Base-by-base conservation (phyloP, 2,329 filamentous ascomycete species). In the Calonectria montana region DNA sequence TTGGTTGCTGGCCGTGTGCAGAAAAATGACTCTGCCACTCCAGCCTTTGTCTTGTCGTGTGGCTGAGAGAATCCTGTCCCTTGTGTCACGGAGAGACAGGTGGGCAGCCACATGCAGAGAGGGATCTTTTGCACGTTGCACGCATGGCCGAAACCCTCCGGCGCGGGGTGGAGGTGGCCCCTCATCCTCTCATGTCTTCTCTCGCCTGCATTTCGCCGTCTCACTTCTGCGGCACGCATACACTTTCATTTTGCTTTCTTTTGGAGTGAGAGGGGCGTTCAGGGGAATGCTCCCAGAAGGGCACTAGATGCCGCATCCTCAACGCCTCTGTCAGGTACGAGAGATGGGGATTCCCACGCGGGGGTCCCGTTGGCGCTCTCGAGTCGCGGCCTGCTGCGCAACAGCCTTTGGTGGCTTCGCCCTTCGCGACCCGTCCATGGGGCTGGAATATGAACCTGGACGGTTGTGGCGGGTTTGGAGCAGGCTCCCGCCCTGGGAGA, bases 331-430 rank as follows among this genome's bases (percentile, higher is more conserved):
- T 31, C 61, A 66, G 65, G 65, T 48, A 67, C 65, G 37, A 23
- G 41, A 62, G 35, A 66, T 31, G 63, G 53, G 68, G 37, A 55
- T 66, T 70, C 37, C 55, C 68, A 53, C 37, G 37, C 57, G 41
- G 65, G 39, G 55, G 43, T 37, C 25, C 65, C 50, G 16, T 57
- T 23, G 27, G 65, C 35, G 57, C 23, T 16, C 18, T 59, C 18
- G 25, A 43, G 29, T 64, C 59, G 47, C 23, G 29, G n/a, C 57
- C 48, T 65, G 21, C 29, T 59, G 67, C 67, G 37, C 53, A 63
- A 55, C 55, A 59, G 57, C 64, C 23, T 63, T 68, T 50, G 47
- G 59, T 68, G 65, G 65, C 69, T 71, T 64, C 21, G 18, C 29
- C 50, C 35, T 55, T 67, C 55, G 18, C 64, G 55, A 53, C 10